phyloP scores from a whole-genome alignment of 495 filamentous ascomycete species.

The Xylaria sp. region DNA sequence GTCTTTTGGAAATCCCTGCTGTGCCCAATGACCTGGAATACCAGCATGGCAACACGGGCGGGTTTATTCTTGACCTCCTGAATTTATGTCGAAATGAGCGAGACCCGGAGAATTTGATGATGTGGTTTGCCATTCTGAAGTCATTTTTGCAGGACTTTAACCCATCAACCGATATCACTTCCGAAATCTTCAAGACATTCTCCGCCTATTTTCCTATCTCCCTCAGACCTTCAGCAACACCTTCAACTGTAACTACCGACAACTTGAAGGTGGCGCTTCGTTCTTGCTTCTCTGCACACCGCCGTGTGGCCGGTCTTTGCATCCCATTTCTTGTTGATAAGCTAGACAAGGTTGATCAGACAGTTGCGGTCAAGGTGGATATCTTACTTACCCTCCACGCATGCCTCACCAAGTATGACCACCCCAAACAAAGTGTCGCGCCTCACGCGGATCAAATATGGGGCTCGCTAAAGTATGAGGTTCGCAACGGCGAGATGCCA shows the following conservation, averaged over 20 bases:
- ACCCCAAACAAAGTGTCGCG: conserved; percentile 47
- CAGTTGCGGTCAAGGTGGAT: conserved; percentile 61
- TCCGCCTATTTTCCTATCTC: conserved; percentile 62
- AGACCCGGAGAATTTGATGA: conserved; percentile 55
- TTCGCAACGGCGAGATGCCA: conserved; percentile 61
- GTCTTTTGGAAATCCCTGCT: conserved; percentile 44
- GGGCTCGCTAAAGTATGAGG: conserved; percentile 63
- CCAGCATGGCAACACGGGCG: conserved; percentile 45
- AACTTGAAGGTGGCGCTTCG: conserved; percentile 56
- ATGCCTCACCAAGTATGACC: conserved; percentile 52
- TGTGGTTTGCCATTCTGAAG: conserved; percentile 55
- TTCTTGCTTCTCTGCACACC: conserved; percentile 54
- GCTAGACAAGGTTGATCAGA: conserved; percentile 58
- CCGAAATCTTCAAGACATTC: conserved; percentile 55
- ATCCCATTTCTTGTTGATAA: conserved; percentile 57
- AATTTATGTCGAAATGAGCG: conserved; percentile 55
- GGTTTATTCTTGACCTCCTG: conserved; percentile 50
- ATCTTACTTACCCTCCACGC: conserved; percentile 56
- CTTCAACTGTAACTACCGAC: conserved; percentile 55
- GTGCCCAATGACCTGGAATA: conserved; percentile 50
- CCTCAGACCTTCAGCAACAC: conserved; percentile 48
- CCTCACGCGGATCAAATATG: conserved; percentile 55
- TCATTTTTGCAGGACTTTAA: conserved; percentile 48
- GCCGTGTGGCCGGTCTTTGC: conserved; percentile 44
- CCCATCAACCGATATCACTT: conserved; percentile 48